Evolutionary conservation across 2,329 filamentous ascomycete genomes (phyloP).

Genomic region (Lachnellula willkommii): DNA sequence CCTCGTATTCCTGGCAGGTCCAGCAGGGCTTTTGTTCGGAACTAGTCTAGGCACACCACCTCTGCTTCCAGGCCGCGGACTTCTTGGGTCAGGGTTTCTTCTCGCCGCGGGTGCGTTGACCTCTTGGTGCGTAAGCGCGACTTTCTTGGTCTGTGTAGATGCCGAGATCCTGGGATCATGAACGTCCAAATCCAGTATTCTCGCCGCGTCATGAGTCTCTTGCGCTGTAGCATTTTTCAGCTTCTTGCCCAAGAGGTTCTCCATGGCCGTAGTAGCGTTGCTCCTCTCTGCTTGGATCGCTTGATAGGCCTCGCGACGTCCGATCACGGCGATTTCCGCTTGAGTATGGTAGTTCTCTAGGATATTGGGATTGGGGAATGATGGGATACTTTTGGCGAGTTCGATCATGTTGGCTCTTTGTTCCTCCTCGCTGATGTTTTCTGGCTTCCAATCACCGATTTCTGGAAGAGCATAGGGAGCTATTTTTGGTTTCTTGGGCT

Average conservation of each 20-base stretch:
- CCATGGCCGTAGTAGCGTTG: not conserved
- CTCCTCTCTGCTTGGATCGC: not conserved
- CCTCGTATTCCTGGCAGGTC: no score
- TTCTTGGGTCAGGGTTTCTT: no score
- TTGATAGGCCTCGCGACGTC: not conserved
- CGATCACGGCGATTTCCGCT: conserved; percentile 12
- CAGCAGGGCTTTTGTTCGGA: no score
- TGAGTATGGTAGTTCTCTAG: conserved; percentile 17
- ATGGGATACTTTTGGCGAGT: conserved; percentile 2
- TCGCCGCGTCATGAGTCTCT: not conserved
- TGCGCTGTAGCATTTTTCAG: not conserved
- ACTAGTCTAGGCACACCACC: no score
- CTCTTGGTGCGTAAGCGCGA: no score
- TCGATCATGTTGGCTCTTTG: conserved; percentile 13
- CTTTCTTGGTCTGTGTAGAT: no score
- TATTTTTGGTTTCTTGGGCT: not conserved
- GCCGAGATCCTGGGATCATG: not conserved
- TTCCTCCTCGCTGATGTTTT: conserved; percentile 11
- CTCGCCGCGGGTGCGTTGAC: no score
- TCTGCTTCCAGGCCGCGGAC: no score
- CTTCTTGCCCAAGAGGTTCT: not conserved
- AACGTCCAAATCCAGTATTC: not conserved
- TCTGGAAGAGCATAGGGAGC: conserved; percentile 11
- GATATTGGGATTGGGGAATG: conserved; percentile 9
- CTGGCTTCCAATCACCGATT: conserved; percentile 13